A percentile compares a stretch with the other conserved stretches of the same genome.
These are phyloP conservation scores for Elaphomyces granulatus DNA, from an alignment of 495 filamentous ascomycete genomes.

Conservation along the genomic window DNA sequence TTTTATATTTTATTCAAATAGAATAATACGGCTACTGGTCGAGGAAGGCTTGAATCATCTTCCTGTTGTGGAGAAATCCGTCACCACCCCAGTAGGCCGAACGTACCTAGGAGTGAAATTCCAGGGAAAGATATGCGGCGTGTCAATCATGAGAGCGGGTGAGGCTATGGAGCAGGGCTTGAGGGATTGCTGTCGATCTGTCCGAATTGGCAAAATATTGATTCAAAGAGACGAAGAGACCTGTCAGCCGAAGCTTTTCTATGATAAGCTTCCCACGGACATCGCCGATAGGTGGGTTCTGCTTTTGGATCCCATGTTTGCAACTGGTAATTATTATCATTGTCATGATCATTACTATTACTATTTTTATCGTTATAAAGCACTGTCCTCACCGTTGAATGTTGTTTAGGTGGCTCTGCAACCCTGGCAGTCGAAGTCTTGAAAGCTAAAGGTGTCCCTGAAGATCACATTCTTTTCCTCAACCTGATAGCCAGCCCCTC, in stretches of 20 bases:
- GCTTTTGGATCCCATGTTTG: conserved; percentile 97
- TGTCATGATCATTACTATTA: neutral
- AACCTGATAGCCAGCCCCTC: conserved; percentile 94
- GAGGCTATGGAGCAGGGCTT: conserved; percentile 98
- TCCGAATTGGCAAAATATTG: conserved; percentile 94
- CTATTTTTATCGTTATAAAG: too few species aligned
- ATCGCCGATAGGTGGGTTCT: conserved; percentile 87
- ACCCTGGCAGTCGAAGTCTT: conserved; percentile 93
- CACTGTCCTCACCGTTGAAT: neutral
- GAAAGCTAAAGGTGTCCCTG: conserved; percentile 76
- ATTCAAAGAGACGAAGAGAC: conserved; percentile 98
- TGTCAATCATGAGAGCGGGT: conserved; percentile 95
- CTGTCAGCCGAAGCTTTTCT: conserved; percentile 78
- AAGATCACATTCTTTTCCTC: conserved; percentile 87
- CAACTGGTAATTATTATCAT: conserved; percentile 52
- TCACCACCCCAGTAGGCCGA: conserved; percentile 81
- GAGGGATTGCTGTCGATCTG: conserved; percentile 89
- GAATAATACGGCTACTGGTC: conserved; percentile 94
- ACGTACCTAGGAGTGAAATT: conserved; percentile 88
- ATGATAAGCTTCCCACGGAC: conserved; percentile 91
- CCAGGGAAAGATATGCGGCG: conserved; percentile 95
- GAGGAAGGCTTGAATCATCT: conserved; percentile 97
- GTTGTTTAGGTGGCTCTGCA: conserved; percentile 64
- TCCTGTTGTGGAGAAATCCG: conserved; percentile 70
- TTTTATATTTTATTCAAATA: conserved; percentile 98